Percentiles rank a stretch among this genome's conserved stretches.
phyloP scores from a whole-genome alignment of 176 grass and related monocot species.

The Saccharum spontaneum region DNA sequence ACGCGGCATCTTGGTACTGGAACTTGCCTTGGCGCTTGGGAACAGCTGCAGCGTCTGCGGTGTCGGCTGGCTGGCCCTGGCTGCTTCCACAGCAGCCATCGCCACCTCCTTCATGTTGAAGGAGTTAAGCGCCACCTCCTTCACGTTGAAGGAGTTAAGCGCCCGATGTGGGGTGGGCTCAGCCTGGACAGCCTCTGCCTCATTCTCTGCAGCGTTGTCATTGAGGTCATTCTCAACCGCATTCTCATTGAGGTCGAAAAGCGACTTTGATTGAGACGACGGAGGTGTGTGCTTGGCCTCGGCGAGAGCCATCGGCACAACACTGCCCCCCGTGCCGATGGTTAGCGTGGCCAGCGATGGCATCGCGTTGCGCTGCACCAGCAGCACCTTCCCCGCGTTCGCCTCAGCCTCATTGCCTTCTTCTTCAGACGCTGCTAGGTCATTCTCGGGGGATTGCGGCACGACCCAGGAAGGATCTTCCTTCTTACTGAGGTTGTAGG shows the following conservation, averaged over 20 bases:
- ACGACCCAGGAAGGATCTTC: background rate
- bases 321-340: background rate
- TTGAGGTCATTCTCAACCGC: background rate
- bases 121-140: background rate
- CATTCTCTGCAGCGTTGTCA: background rate
- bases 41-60: slow-evolving; percentile 24
- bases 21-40: background rate
- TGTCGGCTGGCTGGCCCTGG: background rate
- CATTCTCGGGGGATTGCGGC: background rate
- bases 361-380: background rate
- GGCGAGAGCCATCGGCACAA: background rate
- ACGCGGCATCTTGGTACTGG: background rate
- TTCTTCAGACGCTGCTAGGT: background rate
- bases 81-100: slow-evolving; percentile 9
- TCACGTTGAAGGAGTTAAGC: background rate
- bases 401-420: background rate
- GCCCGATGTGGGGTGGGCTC: background rate
- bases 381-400: background rate
- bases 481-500: background rate
- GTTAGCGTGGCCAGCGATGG: background rate
- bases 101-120: background rate
- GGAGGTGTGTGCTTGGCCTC: too few species aligned
- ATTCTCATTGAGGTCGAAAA: background rate
- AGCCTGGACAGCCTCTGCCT: background rate
- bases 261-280: background rate